phyloP scores from a whole-genome alignment of 768 basidiomycete genomes.

The Mycena leptocephala region DNA sequence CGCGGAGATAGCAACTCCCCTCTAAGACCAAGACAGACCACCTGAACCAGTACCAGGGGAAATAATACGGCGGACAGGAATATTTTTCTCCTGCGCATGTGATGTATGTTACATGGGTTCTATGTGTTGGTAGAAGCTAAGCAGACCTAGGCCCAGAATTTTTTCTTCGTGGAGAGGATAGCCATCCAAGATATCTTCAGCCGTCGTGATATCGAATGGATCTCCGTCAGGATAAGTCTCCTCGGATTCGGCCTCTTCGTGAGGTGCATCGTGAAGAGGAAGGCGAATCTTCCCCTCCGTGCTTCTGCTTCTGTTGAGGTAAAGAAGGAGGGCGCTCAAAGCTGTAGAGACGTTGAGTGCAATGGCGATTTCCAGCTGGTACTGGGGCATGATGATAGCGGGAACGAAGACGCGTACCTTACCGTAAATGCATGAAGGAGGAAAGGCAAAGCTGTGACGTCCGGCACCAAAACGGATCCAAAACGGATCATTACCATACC shows the following conservation, averaged over 20 bases:
- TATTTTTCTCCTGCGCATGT: slow-evolving; percentile 77
- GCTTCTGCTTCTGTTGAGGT: slow-evolving; percentile 53
- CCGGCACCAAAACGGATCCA: too few relatives aligned
- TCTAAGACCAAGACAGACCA: slow-evolving; percentile 72
- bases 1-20: slow-evolving; percentile 53
- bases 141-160: slow-evolving; percentile 71
- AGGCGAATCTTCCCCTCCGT: slow-evolving; percentile 72
- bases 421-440: too few relatives aligned
- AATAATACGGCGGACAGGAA: slow-evolving; percentile 62
- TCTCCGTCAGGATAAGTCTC: slow-evolving; percentile 53
- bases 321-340: slow-evolving; percentile 61
- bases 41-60: slow-evolving; percentile 64
- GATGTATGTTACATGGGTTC: background rate
- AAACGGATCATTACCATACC: too few relatives aligned
- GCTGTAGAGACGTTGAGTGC: slow-evolving; percentile 60
- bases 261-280: slow-evolving; percentile 54
- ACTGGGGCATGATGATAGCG: slow-evolving; percentile 72
- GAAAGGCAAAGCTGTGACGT: too few relatives aligned
- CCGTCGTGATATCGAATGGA: slow-evolving; percentile 81
- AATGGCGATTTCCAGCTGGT: slow-evolving; percentile 70
- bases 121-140: too few relatives aligned
- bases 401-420: too few relatives aligned
- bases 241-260: slow-evolving; percentile 39
- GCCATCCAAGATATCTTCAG: slow-evolving; percentile 79
- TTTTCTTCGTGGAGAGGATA: slow-evolving; percentile 72